Evolutionary conservation across 257 asterid species (phyloP), one percentile per base, ranked within the genome.

Genomic region (Nicotiana tomentosiformis): DNA sequence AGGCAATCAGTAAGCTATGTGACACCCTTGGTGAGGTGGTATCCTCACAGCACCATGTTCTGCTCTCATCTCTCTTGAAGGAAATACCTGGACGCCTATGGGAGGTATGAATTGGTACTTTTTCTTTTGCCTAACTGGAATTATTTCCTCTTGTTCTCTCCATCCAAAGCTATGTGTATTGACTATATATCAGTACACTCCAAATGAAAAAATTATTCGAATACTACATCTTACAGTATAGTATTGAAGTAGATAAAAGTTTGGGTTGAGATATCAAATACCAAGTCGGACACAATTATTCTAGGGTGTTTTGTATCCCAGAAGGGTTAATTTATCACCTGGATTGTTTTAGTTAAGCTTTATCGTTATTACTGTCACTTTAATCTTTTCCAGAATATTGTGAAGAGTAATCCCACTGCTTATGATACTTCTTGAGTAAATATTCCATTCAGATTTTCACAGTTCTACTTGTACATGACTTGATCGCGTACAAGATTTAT

Each of bases 31-130:
- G 94, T 77, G 97, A 91, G 87, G 91, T 90, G 35, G 88, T 96
- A 60, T 94, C 98, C 78, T 87, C 94, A 65, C 92, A 93, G 88
- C 93, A 94, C 86, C 86, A 91, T 82, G 82, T 87, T 81, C 85
- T 96, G 90, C 95, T 96, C 78, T 84, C 85, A 76, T 90, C 97
- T 83, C 94, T 96, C 77, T 87, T 92, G 97, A 93, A 93, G 91
- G 99, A 96, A 90, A 82, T 96, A 82, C 97, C 97, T 46, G 98
- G 97, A 64, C 98, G 99, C 86, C 86, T 94, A 76, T 96, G 99
- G 99, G 99, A 96, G 97, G 99, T 96, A 92, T 39, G 78, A 56
- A 60, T 20, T 87, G 23, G 66, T 33, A 69, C 29, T 39, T 35
- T 20, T 53, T 4, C 4, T 64, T 37, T 67, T 70, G 43, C 60